Evolutionary conservation across 768 basidiomycete genomes (phyloP), one percentile per base, ranked within the genome.

Genomic region (Cystofilobasidium macerans): DNA sequence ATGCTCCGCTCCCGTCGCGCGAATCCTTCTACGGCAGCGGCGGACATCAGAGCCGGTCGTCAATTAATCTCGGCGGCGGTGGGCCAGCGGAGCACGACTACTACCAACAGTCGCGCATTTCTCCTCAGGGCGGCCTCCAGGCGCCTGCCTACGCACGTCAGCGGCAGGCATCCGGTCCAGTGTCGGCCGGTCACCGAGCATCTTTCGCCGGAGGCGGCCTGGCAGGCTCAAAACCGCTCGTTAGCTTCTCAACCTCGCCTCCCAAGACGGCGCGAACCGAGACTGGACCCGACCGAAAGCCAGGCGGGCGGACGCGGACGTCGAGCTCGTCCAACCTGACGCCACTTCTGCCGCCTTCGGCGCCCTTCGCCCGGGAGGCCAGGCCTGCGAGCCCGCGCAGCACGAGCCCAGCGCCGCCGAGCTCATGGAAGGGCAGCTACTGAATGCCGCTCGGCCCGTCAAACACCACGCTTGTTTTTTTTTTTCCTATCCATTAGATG

Each of bases 21-120:
- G 38, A 45, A 9, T 42, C 38, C 38, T 42, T 40, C 58, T 54
- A 54, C 18, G 48, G 48, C 30, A 26, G 9, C 48, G 24, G 5
- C 45, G 45, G 45, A 20, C 22, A 9, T 16, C 22, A 24, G 45
- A 54, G 28, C 30, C 51, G 51, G 13, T 54, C 51, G 8, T 54
- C 51, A 8, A 8, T 14, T 13, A 28, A 54, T 22, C 51, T 54
- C 42, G 42, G 16, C 42, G 42, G 22, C 42, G 51, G 51, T 20
- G 9, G 28, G 30, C 26, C 51, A 7, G 2, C 26, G 1, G 51
- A 28, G 51, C 28, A 54, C 2, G 51, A 54, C 14, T 54, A 54
- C 28, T 54, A 54, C n/a, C 51, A 54, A 30, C 51, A 54, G 30
- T 54, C 51, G 26, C 51, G 51, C 18, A 54, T 54, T 18, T 30